Percentiles rank a stretch among this genome's conserved stretches.
These are phyloP conservation scores for Agrostemma githago DNA, from an alignment of 148 eudicot species.

Conservation along the genomic window DNA sequence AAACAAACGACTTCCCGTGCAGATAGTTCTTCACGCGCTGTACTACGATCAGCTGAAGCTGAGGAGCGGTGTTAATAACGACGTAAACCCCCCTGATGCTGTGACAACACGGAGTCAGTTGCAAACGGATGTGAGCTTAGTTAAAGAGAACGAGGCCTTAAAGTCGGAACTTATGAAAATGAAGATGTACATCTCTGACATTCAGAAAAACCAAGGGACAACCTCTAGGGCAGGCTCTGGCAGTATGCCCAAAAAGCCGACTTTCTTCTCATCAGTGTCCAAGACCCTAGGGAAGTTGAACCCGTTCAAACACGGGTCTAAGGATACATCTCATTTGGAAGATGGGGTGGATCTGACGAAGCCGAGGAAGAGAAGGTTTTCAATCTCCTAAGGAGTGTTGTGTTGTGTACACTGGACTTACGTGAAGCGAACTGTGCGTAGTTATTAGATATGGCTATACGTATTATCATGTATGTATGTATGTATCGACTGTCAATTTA, in stretches of 20 bases:
- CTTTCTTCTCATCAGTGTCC: constrained; percentile 81
- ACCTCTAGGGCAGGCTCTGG: constrained; percentile 26
- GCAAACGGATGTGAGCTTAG: constrained; percentile 55
- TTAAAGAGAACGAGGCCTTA: constrained; percentile 69
- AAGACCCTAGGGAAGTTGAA: constrained; percentile 81
- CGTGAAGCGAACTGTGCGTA: not conserved
- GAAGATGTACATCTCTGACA: constrained; percentile 67
- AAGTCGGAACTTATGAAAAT: constrained; percentile 62
- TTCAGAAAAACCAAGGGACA: constrained; percentile 49
- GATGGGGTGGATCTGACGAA: constrained; percentile 59
- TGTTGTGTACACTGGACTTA: not conserved
- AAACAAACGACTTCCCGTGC: constrained; percentile 84
- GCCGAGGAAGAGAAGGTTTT: constrained; percentile 89
- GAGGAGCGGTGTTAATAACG: constrained; percentile 53
- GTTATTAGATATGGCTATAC: not conserved
- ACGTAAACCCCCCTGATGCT: constrained; percentile 27
- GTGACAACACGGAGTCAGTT: constrained; percentile 41
- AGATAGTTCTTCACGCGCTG: constrained; percentile 81
- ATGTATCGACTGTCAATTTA: not conserved
- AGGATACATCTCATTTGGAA: constrained; percentile 70
- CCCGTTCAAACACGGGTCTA: constrained; percentile 88
- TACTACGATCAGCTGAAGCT: constrained; percentile 80
- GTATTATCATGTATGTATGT: not conserved
- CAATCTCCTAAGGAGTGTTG: constrained; percentile 45
- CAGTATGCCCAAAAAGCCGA: constrained; percentile 33